Evolutionary conservation across 2,329 filamentous ascomycete genomes (phyloP), one percentile per base, ranked within the genome.

Genomic region (Fusarium mexicanum): DNA sequence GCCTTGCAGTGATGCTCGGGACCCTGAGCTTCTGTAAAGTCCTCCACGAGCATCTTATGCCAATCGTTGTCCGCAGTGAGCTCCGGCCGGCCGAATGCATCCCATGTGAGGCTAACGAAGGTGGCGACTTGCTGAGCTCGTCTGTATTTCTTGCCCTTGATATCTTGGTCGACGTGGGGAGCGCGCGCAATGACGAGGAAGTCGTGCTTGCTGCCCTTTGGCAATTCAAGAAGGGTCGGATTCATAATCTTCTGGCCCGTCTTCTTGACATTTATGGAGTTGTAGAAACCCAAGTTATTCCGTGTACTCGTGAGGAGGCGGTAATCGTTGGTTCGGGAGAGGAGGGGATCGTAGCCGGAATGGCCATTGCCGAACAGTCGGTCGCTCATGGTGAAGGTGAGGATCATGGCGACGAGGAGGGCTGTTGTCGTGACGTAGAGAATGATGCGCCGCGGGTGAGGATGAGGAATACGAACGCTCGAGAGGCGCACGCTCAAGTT

Each of bases 231-330:
- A 29, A 75, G 72, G 43, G 73, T 75, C 20, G 73, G 73, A 47
- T 75, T 75, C 73, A 75, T 75, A 55, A 75, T 75, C 62, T 75
- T 73, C 26, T 75, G 61, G n/a, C 73, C 73, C 22, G 69, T 75
- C 65, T 69, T 63, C 60, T 75, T 71, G 59, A 73, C 73, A 51
- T 75, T 73, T 67, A 75, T 75, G 13, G 50, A 58, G 14, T 75
- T 75, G 66, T 75, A 75, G 41, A 75, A 73, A 38, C 73, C 73
- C 41, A 75, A 31, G 51, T 75, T 75, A 59, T 75, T 75, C 46
- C 72, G 62, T 33, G 33, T 29, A 33, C 73, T 75, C 54, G 66
- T 73, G 44, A 75, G 69, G 38, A 75, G 59, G 6, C 72, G 72
- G 41, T 73, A 75, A 29, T 75, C 72, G 38, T 74, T 74, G 20